Evolutionary conservation across 1,139 yeast genomes (phyloP).

Genomic region (Hyphopichia pseudoburtonii): DNA sequence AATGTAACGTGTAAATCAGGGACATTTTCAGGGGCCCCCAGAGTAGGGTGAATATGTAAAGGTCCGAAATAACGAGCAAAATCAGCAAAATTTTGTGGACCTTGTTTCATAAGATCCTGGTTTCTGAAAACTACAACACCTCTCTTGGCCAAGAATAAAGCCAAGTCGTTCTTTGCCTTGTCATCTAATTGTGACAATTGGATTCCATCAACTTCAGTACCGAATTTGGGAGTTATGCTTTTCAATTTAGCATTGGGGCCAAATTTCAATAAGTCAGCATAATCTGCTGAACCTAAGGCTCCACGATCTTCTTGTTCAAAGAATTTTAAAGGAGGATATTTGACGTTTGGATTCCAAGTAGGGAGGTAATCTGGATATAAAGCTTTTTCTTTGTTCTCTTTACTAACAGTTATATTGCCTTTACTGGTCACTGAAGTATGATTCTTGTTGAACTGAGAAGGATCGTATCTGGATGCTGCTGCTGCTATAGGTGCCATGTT

Average conservation of each 20-base stretch:
- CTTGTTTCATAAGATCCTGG: constrained; percentile 35
- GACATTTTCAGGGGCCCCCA: constrained; percentile 37
- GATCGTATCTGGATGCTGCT: constrained; percentile 21
- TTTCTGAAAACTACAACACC: constrained; percentile 42
- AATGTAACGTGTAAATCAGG: constrained; percentile 38
- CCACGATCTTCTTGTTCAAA: constrained; percentile 24
- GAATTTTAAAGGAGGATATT: constrained; percentile 23
- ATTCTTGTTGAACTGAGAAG: constrained; percentile 29
- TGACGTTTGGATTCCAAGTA: constrained; percentile 29
- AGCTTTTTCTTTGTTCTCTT: constrained; percentile 19
- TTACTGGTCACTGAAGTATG: constrained; percentile 22
- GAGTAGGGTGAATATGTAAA: constrained; percentile 41
- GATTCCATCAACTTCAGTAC: constrained; percentile 23
- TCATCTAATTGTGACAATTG: constrained; percentile 28
- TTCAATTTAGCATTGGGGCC: constrained; percentile 9
- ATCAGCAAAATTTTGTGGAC: constrained; percentile 31
- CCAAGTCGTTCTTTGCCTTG: constrained; percentile 36
- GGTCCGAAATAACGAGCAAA: constrained; percentile 38
- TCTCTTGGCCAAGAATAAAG: constrained; percentile 38
- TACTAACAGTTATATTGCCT: constrained; percentile 27
- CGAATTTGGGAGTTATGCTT: constrained; percentile 26
- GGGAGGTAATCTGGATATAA: constrained; percentile 26
- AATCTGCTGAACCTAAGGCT: constrained; percentile 16
- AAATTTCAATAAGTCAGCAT: constrained; percentile 15
- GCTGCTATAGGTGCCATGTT: constrained; percentile 3